Conservation (phyloP, 106 monocot genomes). For the Dendrobium chrysotoxum region DNA sequence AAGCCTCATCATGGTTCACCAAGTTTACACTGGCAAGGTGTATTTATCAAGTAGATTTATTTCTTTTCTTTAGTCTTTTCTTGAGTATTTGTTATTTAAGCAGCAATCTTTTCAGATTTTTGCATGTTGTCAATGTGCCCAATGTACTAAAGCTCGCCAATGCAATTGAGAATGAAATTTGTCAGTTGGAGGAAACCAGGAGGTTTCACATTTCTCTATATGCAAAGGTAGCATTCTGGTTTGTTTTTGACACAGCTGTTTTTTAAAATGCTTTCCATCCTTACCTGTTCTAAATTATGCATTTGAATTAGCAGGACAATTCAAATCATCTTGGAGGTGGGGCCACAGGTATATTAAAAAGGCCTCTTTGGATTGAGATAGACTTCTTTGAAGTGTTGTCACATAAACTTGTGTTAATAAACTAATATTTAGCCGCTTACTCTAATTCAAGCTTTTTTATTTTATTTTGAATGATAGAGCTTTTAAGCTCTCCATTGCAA, state of each 20-base stretch:
- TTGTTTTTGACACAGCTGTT: not conserved
- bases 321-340: constrained; percentile 12
- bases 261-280: not conserved
- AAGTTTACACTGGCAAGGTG: constrained; percentile 66
- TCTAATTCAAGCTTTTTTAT: not conserved
- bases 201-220: constrained; percentile 57
- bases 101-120: constrained; percentile 36
- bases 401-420: not conserved
- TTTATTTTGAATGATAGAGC: too few species aligned
- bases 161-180: constrained; percentile 49
- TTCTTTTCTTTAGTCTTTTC: not conserved
- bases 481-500: not conserved
- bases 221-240: constrained; percentile 41
- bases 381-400: not conserved
- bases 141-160: constrained; percentile 31
- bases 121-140: constrained; percentile 43
- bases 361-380: not conserved
- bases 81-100: not conserved
- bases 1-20: constrained; percentile 72
- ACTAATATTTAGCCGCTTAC: not conserved
- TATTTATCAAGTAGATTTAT: not conserved
- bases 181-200: constrained; percentile 64
- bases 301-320: constrained; percentile 28
- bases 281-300: not conserved
- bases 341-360: constrained; percentile 25